A percentile compares a stretch with the other conserved stretches of the same genome.
Conservation (phyloP, 2,329 filamentous ascomycete genomes). For the Exophiala oligosperma region DNA sequence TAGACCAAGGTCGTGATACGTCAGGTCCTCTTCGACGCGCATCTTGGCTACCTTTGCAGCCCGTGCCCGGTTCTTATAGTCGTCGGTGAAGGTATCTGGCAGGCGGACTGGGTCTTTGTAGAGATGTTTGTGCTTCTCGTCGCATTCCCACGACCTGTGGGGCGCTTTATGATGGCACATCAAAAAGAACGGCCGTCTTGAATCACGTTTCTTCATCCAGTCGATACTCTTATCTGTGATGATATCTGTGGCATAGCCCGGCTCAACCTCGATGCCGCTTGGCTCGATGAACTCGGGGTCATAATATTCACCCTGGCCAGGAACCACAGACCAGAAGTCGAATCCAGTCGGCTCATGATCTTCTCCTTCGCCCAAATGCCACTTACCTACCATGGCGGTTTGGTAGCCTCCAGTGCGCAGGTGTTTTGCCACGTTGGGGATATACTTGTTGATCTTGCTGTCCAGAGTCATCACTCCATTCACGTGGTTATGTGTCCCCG, state of each 20-base stretch:
- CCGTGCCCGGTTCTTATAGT: constrained; percentile 55
- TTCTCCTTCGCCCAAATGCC: constrained; percentile 53
- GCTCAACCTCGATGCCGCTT: constrained; percentile 31
- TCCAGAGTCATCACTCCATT: constrained; percentile 54
- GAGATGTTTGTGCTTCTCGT: constrained; percentile 50
- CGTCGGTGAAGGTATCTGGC: constrained; percentile 55
- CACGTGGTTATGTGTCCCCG: constrained; percentile 55
- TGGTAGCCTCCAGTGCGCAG: constrained; percentile 49
- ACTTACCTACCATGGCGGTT: constrained; percentile 57
- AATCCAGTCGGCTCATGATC: constrained; percentile 52
- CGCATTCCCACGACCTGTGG: constrained; percentile 54
- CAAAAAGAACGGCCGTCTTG: constrained; percentile 49
- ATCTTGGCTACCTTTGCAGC: constrained; percentile 54
- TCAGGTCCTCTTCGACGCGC: constrained; percentile 53
- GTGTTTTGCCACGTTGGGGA: constrained; percentile 55
- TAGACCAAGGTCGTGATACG: constrained; percentile 53
- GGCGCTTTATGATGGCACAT: constrained; percentile 61
- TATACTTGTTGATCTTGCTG: constrained; percentile 49
- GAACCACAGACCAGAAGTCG: constrained; percentile 54
- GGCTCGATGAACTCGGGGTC: constrained; percentile 52
- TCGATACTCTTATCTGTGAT: constrained; percentile 53
- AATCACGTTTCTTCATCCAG: constrained; percentile 40
- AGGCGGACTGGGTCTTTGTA: constrained; percentile 50
- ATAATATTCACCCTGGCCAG: constrained; percentile 55
- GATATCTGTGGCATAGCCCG: constrained; percentile 54